These are phyloP conservation scores for Microbotryum silenes-acaulis DNA, from an alignment of 1,284 basidiomycete species.

Conservation along the genomic window DNA sequence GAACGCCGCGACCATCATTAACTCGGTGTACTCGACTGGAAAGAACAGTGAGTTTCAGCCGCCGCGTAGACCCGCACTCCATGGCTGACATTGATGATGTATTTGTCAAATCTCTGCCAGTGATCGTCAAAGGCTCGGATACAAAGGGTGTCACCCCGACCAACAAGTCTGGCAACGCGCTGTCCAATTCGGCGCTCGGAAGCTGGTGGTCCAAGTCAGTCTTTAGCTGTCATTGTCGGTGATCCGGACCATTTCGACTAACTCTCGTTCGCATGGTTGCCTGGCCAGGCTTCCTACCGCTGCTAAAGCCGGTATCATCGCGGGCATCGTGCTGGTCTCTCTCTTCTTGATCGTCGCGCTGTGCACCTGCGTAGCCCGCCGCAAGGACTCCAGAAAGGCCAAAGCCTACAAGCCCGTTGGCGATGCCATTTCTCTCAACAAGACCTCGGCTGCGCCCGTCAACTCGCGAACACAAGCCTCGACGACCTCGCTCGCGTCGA, in stretches of 20 bases:
- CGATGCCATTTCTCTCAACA: not conserved
- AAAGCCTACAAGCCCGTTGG: slow-evolving; percentile 3
- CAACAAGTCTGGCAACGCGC: not conserved
- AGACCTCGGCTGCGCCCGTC: not conserved
- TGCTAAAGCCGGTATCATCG: slow-evolving; percentile 22
- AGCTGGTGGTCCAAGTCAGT: slow-evolving; percentile 25
- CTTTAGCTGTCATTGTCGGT: too few relatives aligned
- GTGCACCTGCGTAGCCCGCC: slow-evolving; percentile 25
- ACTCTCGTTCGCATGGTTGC: not conserved
- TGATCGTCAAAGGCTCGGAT: slow-evolving; percentile 24
- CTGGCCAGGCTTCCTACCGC: slow-evolving; percentile 3
- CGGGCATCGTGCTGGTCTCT: slow-evolving; percentile 15
- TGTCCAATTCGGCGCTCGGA: slow-evolving; percentile 13
- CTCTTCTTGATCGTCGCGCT: slow-evolving; percentile 25
- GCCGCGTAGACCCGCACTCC: not conserved
- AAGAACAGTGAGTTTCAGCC: slow-evolving; percentile 21
- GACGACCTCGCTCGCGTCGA: not conserved
- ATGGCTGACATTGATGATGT: too few relatives aligned
- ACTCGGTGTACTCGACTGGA: slow-evolving; percentile 25
- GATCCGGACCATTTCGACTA: not conserved
- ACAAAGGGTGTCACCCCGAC: slow-evolving; percentile 17
- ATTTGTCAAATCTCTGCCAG: not conserved
- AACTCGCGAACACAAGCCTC: slow-evolving; percentile 16
- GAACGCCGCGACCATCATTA: slow-evolving; percentile 24
- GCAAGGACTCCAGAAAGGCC: slow-evolving; percentile 1